A percentile compares a stretch with the other conserved stretches of the same genome.
These are phyloP conservation scores for Tricholoma furcatifolium DNA, from an alignment of 768 basidiomycete species.

Conservation along the genomic window DNA sequence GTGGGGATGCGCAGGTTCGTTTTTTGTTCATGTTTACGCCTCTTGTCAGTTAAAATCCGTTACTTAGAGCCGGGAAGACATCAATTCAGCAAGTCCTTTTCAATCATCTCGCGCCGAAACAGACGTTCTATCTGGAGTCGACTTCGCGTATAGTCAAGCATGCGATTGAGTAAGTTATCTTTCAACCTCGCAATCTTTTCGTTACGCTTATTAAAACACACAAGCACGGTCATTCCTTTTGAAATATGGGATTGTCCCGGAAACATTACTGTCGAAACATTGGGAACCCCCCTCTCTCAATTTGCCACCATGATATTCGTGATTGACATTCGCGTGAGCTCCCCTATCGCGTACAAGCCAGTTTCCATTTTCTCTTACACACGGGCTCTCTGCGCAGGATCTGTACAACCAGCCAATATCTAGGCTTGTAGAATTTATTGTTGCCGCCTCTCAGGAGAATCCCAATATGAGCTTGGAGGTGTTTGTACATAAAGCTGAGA, in stretches of 20 bases:
- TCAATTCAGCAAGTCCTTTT: constrained; percentile 93
- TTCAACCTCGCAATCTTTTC: background rate
- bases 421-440: constrained; percentile 79
- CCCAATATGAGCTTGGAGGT: constrained; percentile 82
- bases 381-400: constrained; percentile 46
- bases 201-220: constrained; percentile 9
- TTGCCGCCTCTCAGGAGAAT: constrained; percentile 73
- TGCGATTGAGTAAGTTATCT: constrained; percentile 69
- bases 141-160: constrained; percentile 77
- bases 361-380: background rate
- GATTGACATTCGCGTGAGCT: constrained; percentile 85
- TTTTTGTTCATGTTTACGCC: background rate
- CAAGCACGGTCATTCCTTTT: constrained; percentile 86
- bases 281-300: constrained; percentile 71
- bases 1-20: constrained; percentile 66
- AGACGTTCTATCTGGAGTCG: constrained; percentile 88
- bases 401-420: constrained; percentile 82
- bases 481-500: constrained; percentile 95
- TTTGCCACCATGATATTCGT: constrained; percentile 90
- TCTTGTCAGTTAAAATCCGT: constrained; percentile 4
- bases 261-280: constrained; percentile 75
- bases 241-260: constrained; percentile 97
- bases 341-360: constrained; percentile 2
- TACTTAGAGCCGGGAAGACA: constrained; percentile 82
- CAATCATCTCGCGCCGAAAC: constrained; percentile 75